phyloP scores from a whole-genome alignment of 108 stramenopile genomes.

The Cyclotella baltica region DNA sequence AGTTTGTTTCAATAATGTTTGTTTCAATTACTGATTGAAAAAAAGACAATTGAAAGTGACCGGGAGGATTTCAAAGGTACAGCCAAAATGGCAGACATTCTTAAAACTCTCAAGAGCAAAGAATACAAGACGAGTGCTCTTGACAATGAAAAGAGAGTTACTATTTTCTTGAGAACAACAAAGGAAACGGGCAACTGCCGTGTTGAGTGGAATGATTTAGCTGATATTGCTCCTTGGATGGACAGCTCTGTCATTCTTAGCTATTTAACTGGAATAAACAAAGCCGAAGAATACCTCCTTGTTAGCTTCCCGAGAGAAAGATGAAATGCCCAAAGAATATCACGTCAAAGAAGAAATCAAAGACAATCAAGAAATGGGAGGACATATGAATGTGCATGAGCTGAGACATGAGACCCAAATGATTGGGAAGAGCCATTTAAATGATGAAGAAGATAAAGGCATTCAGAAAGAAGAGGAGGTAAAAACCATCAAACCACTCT shows the following conservation, averaged over 20 bases:
- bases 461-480: background rate
- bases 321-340: background rate
- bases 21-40: no score
- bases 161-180: background rate
- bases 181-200: background rate
- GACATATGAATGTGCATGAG: background rate
- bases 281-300: background rate
- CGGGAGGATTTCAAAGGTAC: background rate
- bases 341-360: background rate
- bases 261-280: background rate
- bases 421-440: background rate
- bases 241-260: background rate
- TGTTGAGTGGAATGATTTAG: background rate
- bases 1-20: no score
- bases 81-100: background rate
- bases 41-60: background rate
- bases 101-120: background rate
- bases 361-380: background rate
- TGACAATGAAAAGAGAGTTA: constrained; percentile 1
- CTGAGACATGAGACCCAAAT: background rate
- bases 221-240: background rate
- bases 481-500: background rate
- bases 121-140: background rate
- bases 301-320: background rate
- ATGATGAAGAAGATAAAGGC: background rate